These are phyloP conservation scores for Mucor saturninus DNA, from an alignment of 371 early-diverging fungal genomes.

Conservation along the genomic window DNA sequence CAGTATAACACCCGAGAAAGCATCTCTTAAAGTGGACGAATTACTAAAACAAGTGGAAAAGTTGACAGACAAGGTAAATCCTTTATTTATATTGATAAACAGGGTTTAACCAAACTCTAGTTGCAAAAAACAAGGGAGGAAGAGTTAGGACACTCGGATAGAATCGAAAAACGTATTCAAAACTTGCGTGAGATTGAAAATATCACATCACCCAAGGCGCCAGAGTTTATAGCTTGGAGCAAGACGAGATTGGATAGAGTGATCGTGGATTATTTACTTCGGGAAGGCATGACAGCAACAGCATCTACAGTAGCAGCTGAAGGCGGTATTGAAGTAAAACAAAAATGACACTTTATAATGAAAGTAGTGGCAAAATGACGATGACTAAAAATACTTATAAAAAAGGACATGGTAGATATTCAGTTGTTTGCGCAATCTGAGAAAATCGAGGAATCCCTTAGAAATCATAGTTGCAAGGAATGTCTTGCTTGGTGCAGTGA, in stretches of 20 bases:
- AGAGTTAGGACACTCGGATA: constrained; percentile 65
- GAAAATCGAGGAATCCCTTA: constrained; percentile 79
- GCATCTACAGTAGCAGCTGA: constrained; percentile 73
- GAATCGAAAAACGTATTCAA: constrained; percentile 74
- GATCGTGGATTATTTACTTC: constrained; percentile 91
- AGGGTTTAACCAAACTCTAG: constrained; percentile 32
- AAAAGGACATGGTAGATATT: constrained; percentile 86
- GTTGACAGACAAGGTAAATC: constrained; percentile 75
- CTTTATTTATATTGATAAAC: background rate
- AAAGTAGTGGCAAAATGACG: background rate
- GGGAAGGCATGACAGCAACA: constrained; percentile 80
- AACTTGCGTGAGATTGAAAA: constrained; percentile 75
- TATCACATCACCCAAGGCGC: constrained; percentile 64
- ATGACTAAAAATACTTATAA: background rate
- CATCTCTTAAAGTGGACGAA: constrained; percentile 60
- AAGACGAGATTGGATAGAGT: constrained; percentile 83
- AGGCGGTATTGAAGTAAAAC: constrained; percentile 66
- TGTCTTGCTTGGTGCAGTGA: constrained; percentile 93
- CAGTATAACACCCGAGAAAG: constrained; percentile 50
- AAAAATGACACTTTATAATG: background rate
- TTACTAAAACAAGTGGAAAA: constrained; percentile 68
- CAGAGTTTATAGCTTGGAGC: constrained; percentile 82
- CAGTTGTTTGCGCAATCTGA: constrained; percentile 84
- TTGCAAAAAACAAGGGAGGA: constrained; percentile 80
- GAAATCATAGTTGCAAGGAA: constrained; percentile 78